Evolutionary conservation across 805 yeast genomes (phyloP), one percentile per base, ranked within the genome.

Genomic region (Blastobotrys americana): DNA sequence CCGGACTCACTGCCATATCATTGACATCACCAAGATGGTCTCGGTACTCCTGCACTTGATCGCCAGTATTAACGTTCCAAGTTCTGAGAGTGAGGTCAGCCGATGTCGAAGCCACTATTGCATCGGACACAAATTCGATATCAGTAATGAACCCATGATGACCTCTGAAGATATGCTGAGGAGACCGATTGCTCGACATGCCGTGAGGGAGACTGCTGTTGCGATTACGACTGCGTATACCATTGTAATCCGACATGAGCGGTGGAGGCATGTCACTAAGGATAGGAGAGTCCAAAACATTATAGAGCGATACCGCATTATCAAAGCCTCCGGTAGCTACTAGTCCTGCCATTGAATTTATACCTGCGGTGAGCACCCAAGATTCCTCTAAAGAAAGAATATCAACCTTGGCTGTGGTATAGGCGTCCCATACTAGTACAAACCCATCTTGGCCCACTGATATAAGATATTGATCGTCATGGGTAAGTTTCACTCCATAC

Each of bases 381-480:
- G 79, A 82, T 38, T 83, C 83, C 39, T 81, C 86, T 44, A 88
- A 65, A 3, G 79, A 74, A 15, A 88, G 75, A 0, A 87, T 86
- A 44, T 78, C 77, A 44, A 74, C 67, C 57, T 88, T 89, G 50
- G 75, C 67, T 2, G 88, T 89, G 0, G 85, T 74, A 3, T 73
- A 66, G 0, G 86, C 72, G 60, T 88, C 90, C 96, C 97, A 89
- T 17, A 85, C 63, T 33, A 89, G 69, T 69, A 87, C 69, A 57
- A 77, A 83, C 2, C 95, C 96, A 63, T 89, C 97, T 59, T 85
- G 95, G 20, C 90, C 80, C 0, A 86, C 87, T 41, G 87, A 76
- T 5, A 87, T 61, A 2, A 88, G 57, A 37, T 71, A 72, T 37
- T 65, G 61, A n/a, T 84, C 73, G 57, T 81, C 80, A 0, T 68